A percentile compares a stretch with the other conserved stretches of the same genome.
phyloP scores from a whole-genome alignment of 1,139 yeast species.

The Diutina rugosa region DNA sequence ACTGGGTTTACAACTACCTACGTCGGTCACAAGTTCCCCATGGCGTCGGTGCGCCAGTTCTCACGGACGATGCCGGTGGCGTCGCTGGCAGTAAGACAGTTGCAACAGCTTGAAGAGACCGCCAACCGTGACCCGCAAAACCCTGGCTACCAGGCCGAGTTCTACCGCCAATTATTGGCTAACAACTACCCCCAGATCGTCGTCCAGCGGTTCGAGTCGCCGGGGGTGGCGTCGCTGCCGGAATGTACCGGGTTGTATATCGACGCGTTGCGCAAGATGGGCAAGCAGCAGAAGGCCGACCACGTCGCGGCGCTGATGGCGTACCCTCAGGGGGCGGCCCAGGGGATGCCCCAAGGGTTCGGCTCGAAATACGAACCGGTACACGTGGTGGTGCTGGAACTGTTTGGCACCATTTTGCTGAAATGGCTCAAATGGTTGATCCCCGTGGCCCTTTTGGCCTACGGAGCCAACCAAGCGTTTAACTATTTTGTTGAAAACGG shows the following conservation, averaged over 20 bases:
- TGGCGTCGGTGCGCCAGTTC: neutral
- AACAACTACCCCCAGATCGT: slow-evolving; percentile 89
- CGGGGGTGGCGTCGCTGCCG: slow-evolving; percentile 71
- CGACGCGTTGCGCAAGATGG: slow-evolving; percentile 68
- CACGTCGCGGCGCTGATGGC: slow-evolving; percentile 26
- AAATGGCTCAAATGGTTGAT: slow-evolving; percentile 87
- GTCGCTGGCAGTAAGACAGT: neutral
- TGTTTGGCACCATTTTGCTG: slow-evolving; percentile 61
- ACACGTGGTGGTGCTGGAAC: slow-evolving; percentile 82
- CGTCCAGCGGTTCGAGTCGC: slow-evolving; percentile 81
- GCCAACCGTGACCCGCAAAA: slow-evolving; percentile 68
- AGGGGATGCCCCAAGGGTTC: slow-evolving; percentile 21
- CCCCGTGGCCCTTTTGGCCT: slow-evolving; percentile 61
- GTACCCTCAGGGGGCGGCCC: slow-evolving; percentile 11
- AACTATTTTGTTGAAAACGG: slow-evolving; percentile 66
- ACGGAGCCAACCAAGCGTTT: slow-evolving; percentile 65
- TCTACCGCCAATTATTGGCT: slow-evolving; percentile 58
- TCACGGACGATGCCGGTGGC: neutral
- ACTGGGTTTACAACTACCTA: neutral
- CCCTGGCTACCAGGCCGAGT: slow-evolving; percentile 65
- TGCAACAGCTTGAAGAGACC: slow-evolving; percentile 45
- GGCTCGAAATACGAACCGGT: slow-evolving; percentile 61
- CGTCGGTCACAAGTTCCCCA: neutral
- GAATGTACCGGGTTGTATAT: slow-evolving; percentile 70
- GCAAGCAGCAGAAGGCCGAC: slow-evolving; percentile 70